Base-by-base conservation (phyloP, 2,329 filamentous ascomycete genomes). In the Neoscytalidium dimidiatum region DNA sequence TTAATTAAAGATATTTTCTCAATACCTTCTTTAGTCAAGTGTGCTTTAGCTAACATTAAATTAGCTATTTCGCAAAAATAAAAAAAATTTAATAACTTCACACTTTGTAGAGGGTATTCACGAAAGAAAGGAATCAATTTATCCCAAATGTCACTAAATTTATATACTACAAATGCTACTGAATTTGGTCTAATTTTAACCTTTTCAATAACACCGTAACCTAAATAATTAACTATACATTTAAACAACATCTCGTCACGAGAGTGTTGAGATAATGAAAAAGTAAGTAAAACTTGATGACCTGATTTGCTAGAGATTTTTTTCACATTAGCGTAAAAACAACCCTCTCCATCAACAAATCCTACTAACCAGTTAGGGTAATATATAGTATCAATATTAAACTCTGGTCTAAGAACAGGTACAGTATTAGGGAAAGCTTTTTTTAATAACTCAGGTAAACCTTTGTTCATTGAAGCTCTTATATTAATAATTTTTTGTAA, bases 261-360 rank as follows among this genome's bases (percentile, higher is more conserved):
- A 3, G 43, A 46, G 43, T 46, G 43, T 46, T 46, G 43, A 21
- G 19, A 21, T 46, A 46, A 46, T 17, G 43, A 46, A 21, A 46
- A 46, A 46, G 23, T 19, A 46, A 46, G 43, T 19, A 19, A 21
- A 46, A 46, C 43, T 46, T 21, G 43, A 46, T 19, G 11, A 46
- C 43, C 43, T 46, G 23, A 46, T 46, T 46, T 46, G 23, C n/a
- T 21, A 1, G 43, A 46, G 43, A 9, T 67, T 44, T 49, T 68
- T 57, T n/a, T 48, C 41, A 51, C 29, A 46, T 51, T 28, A 21
- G 38, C 41, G 57, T 41, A 61, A 62, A 67, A 65, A 65, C 62
- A 67, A 43, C 66, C 66, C 62, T 68, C 66, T 43, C 62, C 57
- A 57, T 62, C 53, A 66, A 62, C 64, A 62, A 67, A 66, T 51